Conservation (phyloP, 2,329 filamentous ascomycete genomes). For the Diaporthe sp. region DNA sequence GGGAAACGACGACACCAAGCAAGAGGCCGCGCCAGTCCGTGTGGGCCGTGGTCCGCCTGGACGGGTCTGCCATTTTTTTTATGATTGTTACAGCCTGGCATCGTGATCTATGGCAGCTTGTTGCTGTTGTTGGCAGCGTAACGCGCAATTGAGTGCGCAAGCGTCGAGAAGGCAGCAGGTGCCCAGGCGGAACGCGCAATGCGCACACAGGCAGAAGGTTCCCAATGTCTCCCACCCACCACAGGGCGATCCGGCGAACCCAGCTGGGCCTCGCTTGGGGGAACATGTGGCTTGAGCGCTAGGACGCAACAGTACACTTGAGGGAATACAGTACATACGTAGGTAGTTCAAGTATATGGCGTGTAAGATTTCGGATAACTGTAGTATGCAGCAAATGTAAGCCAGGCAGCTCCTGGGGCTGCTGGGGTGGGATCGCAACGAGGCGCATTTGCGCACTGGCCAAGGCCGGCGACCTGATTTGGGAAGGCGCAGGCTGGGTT, state of each 20-base stretch:
- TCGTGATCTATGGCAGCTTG: constrained; percentile 1
- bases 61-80: background rate
- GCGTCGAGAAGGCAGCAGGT: constrained; percentile 2
- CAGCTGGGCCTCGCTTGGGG: background rate
- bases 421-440: constrained; percentile 13
- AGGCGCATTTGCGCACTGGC: constrained; percentile 27
- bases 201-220: constrained; percentile 9
- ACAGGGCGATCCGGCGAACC: background rate
- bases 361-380: background rate
- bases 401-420: constrained; percentile 16
- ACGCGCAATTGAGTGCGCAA: constrained; percentile 26
- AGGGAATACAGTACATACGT: no score
- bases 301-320: background rate
- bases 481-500: constrained; percentile 11
- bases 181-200: constrained; percentile 16
- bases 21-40: constrained; percentile 2
- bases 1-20: background rate
- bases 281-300: constrained; percentile 1
- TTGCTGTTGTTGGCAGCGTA: background rate
- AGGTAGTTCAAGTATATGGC: no score
- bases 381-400: background rate
- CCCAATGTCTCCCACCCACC: background rate
- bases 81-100: constrained; percentile 9
- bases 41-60: background rate
- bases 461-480: constrained; percentile 18